These are phyloP conservation scores for Pythium pyrilobum DNA, from an alignment of 352 stramenopile genomes.

Conservation along the genomic window DNA sequence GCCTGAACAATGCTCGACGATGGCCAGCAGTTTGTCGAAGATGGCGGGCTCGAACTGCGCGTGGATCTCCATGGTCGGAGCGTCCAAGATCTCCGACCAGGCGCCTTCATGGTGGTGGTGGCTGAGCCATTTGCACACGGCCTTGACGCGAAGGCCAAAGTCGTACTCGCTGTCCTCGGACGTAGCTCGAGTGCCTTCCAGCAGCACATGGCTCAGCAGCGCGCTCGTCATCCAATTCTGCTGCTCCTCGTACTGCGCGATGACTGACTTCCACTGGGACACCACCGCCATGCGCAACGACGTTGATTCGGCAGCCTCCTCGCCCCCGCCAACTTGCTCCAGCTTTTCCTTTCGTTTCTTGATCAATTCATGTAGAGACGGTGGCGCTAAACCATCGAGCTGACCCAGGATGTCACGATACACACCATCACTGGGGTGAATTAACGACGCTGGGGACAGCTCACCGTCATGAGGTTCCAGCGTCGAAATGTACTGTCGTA, in stretches of 20 bases:
- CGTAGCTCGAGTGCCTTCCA: slow-evolving; percentile 2
- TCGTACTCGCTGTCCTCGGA: slow-evolving; percentile 4
- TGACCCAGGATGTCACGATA: slow-evolving; percentile 3
- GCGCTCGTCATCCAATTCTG: slow-evolving; percentile 28
- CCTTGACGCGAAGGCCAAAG: slow-evolving; percentile 58
- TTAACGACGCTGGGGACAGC: neutral
- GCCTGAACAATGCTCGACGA: slow-evolving; percentile 19
- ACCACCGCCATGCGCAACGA: slow-evolving; percentile 10
- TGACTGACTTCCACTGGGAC: slow-evolving; percentile 16
- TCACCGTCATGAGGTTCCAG: neutral
- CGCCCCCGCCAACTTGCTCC: neutral
- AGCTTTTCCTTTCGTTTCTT: neutral
- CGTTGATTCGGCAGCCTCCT: neutral
- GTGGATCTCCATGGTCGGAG: slow-evolving; percentile 18
- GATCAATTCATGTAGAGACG: slow-evolving; percentile 1
- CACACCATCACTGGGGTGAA: neutral
- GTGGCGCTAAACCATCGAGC: slow-evolving; percentile 1
- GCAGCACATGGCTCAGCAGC: slow-evolving; percentile 34
- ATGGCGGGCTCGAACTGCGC: slow-evolving; percentile 15
- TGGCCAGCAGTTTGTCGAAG: slow-evolving; percentile 29
- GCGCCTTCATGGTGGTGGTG: slow-evolving; percentile 10
- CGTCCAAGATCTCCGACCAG: slow-evolving; percentile 16
- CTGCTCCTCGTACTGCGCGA: slow-evolving; percentile 21
- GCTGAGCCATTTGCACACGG: slow-evolving; percentile 29
- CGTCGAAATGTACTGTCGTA: slow-evolving; percentile 4